Base-by-base conservation (phyloP, 345 rosid species). In the Odontarrhena argentea region DNA sequence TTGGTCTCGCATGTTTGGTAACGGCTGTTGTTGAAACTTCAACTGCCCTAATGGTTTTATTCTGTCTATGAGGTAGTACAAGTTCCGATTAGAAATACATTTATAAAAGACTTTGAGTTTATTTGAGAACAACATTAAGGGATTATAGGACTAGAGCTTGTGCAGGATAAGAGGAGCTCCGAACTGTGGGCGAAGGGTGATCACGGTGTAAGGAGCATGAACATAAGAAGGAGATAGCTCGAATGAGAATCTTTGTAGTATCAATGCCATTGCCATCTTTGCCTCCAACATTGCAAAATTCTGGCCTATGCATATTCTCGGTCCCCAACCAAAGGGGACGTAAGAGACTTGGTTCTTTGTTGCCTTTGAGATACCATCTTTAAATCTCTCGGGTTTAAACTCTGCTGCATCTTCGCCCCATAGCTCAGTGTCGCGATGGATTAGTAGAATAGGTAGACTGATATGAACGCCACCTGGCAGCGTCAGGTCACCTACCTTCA, bases 351-450 rank as follows among this genome's bases (percentile, higher is more conserved):
- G 64, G 82, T 74, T 82, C 50, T 77, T 79, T 6, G 85, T 76
- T 7, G 84, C 89, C 41, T 74, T 80, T 13, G 80, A 62, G 34
- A 83, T 25, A 32, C 84, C 82, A n/a, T 74, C 67, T 1, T 15
- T 53, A 53, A 87, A 81, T 44, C 82, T 81, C 45, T 74, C 63
- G 10, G 84, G 86, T 7, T 77, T 77, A 78, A 87, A 82, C 24
- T 87, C 79, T 1, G 67, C 40, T 5, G 79, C 85, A 69, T 87
- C 86, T 0, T 80, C 1, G 0, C 64, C 64, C 64, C 64, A 59
- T 2, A 59, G 38, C 25, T 42, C 8, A 0, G 50, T 42, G 38
- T 59, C 82, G 18, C 63, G 82, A 40, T 87, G 88, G 9, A 83
- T 25, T 14, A 64, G 52, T 2, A 72, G 18, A 5, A 35, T n/a